Base-by-base conservation (phyloP, 169 alveolate genomes). In the Sarcocystis neurona region DNA sequence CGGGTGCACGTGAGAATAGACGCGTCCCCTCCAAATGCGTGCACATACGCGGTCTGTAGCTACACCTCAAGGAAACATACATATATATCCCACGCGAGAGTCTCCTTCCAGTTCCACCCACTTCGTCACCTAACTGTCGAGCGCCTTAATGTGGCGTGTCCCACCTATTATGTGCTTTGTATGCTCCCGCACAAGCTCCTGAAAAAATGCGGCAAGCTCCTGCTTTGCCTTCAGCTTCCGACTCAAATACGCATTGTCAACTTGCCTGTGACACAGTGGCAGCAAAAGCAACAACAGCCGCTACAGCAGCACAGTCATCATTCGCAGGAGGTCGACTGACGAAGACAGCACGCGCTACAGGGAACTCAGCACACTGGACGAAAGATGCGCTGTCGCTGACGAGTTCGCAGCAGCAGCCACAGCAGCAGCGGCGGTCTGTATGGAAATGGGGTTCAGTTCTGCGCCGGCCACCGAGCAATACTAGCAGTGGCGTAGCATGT, bases 191-290 rank as follows among this genome's bases (percentile, higher is more conserved):
- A 96, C 94, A 34, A 96, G 88, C 80, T 96, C 97, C 79, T 96
- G 97, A 78, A 96, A 94, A 90, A 96, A 96, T 82, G 92, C 94
- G 39, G 98, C 97, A 43, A 96, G 92, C 84, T 96, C 97, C 80
- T 95, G 93, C 92, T 96, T 96, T 30, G 97, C 98, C 94, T 92
- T 91, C 47, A 96, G 93, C 84, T 96, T 96, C 84, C 94, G 94
- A 80, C 94, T 94, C 37, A 96, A 89, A 48, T 94, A 94, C 79
- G 93, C 95, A 85, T 91, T 93, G 74, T 94, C 94, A 75, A 94
- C 94, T n/a, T 37, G 87, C 85, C 90, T 85, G 89, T 3, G 50
- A 18, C 46, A 34, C 43, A 85, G 30, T 8, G 15, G 78, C 10
- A 4, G 60, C n/a, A n/a, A n/a, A n/a, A n/a, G n/a, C n/a, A n/a